These are phyloP conservation scores for Claviceps paspali DNA, from an alignment of 2,329 filamentous ascomycete species.

Conservation along the genomic window DNA sequence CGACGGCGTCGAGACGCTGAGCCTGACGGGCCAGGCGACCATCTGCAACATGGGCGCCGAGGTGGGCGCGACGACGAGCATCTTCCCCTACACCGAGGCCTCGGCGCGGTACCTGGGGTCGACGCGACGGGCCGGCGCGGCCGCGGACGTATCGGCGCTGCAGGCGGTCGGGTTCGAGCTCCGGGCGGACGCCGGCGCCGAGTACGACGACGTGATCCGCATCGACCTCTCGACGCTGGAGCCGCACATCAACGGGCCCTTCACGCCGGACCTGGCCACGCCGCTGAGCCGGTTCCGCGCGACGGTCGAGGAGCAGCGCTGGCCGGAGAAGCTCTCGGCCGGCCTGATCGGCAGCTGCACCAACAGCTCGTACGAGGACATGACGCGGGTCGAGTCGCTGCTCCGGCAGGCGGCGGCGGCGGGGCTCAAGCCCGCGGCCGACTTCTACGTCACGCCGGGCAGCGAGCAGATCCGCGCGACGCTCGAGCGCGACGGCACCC, in stretches of 20 bases:
- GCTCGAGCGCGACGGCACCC: constrained; percentile 73
- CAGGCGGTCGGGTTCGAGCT: constrained; percentile 48
- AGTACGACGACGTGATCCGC: constrained; percentile 82
- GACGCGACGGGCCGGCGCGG: constrained; percentile 54
- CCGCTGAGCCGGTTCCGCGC: constrained; percentile 82
- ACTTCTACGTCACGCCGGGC: constrained; percentile 93
- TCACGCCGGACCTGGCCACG: constrained; percentile 88
- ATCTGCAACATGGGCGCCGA: constrained; percentile 82
- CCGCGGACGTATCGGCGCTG: constrained; percentile 47
- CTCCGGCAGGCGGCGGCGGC: constrained; percentile 81
- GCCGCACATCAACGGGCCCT: constrained; percentile 93
- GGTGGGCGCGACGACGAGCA: constrained; percentile 86
- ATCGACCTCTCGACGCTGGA: constrained; percentile 85
- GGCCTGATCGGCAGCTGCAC: constrained; percentile 96
- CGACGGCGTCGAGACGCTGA: constrained; percentile 75
- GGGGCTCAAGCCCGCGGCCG: constrained; percentile 76
- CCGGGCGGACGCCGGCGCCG: constrained; percentile 60
- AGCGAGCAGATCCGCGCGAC: constrained; percentile 96
- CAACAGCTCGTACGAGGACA: constrained; percentile 97
- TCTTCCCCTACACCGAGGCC: constrained; percentile 81
- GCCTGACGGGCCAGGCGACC: constrained; percentile 86
- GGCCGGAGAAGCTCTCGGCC: constrained; percentile 83
- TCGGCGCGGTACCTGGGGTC: constrained; percentile 76
- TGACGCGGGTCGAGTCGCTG: constrained; percentile 86
- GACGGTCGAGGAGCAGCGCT: constrained; percentile 67